A percentile compares a stretch with the other conserved stretches of the same genome.
These are phyloP conservation scores for Solanum chmielewskii DNA, from an alignment of 257 asterid species.

Conservation along the genomic window DNA sequence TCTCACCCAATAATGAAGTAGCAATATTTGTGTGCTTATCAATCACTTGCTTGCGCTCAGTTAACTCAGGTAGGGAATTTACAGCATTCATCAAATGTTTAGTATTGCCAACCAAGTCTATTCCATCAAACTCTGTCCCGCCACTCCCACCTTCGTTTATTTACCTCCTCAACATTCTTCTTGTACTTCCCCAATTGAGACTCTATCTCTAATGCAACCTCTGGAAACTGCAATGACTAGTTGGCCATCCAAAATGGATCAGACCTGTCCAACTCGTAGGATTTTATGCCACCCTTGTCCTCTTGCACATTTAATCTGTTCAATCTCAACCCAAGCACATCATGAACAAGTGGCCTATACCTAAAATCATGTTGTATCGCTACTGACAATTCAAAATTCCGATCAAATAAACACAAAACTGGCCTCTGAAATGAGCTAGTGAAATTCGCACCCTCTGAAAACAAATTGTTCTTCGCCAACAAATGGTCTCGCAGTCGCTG, in stretches of 20 bases:
- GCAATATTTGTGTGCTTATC: constrained; percentile 87
- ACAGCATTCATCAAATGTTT: constrained; percentile 90
- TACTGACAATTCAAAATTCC: constrained; percentile 83
- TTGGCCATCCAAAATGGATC: constrained; percentile 87
- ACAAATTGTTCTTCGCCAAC: constrained; percentile 75
- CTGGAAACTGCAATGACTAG: constrained; percentile 79
- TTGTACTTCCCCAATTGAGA: constrained; percentile 68
- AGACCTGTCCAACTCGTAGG: constrained; percentile 57
- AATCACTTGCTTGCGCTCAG: constrained; percentile 69
- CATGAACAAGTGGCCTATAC: constrained; percentile 92
- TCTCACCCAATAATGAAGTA: constrained; percentile 57
- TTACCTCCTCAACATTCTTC: constrained; percentile 85
- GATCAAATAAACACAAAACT: constrained; percentile 72
- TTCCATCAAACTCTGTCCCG: constrained; percentile 80
- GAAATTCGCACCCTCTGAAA: constrained; percentile 68
- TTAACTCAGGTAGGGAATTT: constrained; percentile 85
- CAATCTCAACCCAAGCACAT: constrained; percentile 84
- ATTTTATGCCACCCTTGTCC: constrained; percentile 79
- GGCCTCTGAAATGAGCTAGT: constrained; percentile 88
- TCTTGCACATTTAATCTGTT: constrained; percentile 74
- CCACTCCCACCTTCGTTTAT: constrained; percentile 66
- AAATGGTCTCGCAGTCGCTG: constrained; percentile 87
- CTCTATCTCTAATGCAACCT: constrained; percentile 80
- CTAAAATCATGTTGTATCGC: constrained; percentile 89
- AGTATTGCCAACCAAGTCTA: constrained; percentile 74